Conservation (phyloP, 129 eudicot species). For the Saussurea involucrata region DNA sequence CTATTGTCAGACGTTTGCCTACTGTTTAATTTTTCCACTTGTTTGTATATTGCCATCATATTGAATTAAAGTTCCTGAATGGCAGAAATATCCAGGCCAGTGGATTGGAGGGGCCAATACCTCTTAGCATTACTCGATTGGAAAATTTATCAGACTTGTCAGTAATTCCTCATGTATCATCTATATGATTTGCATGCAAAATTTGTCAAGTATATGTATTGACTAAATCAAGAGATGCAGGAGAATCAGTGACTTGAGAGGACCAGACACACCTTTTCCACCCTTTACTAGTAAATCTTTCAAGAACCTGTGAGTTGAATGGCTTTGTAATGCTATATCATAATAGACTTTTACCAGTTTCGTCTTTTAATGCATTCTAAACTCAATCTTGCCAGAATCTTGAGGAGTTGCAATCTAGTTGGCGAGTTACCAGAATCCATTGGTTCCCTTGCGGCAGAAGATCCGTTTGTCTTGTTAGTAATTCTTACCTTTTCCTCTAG, state of each 20-base stretch:
- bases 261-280: neutral
- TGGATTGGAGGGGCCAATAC: conserved; percentile 62
- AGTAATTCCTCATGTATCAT: conserved; percentile 15
- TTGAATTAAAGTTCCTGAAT: neutral
- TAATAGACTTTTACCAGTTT: neutral
- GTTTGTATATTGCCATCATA: neutral
- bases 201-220: neutral
- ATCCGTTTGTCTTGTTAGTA: conserved; percentile 45
- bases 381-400: conserved; percentile 33
- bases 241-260: conserved; percentile 51
- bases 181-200: neutral
- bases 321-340: neutral
- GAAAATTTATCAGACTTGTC: conserved; percentile 43
- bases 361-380: neutral
- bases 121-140: conserved; percentile 40
- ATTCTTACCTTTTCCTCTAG: neutral
- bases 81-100: conserved; percentile 59
- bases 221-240: conserved; percentile 26
- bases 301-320: conserved; percentile 33
- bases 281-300: conserved; percentile 16
- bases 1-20: conserved; percentile 33
- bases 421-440: conserved; percentile 47
- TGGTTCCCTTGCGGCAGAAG: conserved; percentile 16
- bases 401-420: conserved; percentile 58
- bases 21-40: neutral